Evolutionary conservation across 2,329 filamentous ascomycete genomes (phyloP).

Genomic region (Rhynchosporium agropyri): DNA sequence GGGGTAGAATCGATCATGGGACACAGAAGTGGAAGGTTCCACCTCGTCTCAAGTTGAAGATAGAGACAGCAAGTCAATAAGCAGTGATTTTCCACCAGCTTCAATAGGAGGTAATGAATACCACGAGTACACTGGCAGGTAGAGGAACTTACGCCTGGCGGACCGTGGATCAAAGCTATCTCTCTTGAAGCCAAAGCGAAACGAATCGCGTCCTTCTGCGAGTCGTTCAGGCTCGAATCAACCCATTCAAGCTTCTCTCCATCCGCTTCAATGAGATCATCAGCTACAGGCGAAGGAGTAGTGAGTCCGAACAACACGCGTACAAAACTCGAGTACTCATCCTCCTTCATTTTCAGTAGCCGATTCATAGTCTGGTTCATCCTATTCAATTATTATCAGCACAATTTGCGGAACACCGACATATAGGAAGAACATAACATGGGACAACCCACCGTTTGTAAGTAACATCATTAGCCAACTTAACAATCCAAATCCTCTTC

Average conservation of each 20-base stretch:
- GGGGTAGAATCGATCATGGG: too few species aligned
- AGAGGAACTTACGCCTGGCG: conserved; percentile 67
- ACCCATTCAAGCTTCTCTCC: conserved; percentile 59
- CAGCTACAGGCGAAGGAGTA: conserved; percentile 51
- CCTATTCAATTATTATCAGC: conserved; percentile 41
- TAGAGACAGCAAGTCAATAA: too few species aligned
- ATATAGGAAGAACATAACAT: not conserved
- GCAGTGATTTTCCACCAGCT: too few species aligned
- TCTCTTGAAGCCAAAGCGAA: conserved; percentile 84
- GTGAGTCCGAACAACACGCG: conserved; percentile 64
- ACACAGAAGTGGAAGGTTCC: too few species aligned
- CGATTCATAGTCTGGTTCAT: conserved; percentile 67
- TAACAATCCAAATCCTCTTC: conserved; percentile 62
- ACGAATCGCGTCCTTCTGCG: conserved; percentile 69
- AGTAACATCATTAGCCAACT: conserved; percentile 70
- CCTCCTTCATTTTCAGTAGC: conserved; percentile 58
- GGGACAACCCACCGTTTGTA: conserved; percentile 47
- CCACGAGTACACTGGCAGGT: not conserved
- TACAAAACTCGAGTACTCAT: conserved; percentile 62
- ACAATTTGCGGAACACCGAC: conserved; percentile 15
- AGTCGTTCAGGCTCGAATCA: conserved; percentile 64
- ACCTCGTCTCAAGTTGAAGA: too few species aligned
- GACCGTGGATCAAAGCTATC: conserved; percentile 89
- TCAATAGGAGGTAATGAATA: too few species aligned
- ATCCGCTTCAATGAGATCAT: conserved; percentile 49